phyloP scores from a whole-genome alignment of 768 basidiomycete species.

The Mycena capillaripes region DNA sequence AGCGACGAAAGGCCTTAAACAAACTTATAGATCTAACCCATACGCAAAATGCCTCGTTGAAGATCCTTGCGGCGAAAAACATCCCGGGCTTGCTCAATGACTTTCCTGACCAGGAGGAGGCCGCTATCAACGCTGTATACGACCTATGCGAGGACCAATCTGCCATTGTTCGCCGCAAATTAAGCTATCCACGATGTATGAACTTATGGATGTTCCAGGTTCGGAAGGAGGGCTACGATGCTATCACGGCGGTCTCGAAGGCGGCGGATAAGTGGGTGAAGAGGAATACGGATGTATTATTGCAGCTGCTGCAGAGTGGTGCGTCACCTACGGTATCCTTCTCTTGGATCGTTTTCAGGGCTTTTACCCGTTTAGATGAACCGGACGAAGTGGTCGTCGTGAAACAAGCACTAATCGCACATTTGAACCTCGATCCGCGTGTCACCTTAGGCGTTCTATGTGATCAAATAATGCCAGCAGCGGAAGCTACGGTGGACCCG shows the following conservation, averaged over 20 bases:
- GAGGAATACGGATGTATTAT: conserved; percentile 80
- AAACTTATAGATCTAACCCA: conserved; percentile 69
- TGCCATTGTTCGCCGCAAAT: conserved; percentile 54
- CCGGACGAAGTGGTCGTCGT: conserved; percentile 74
- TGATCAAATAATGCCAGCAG: conserved; percentile 71
- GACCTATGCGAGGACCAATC: conserved; percentile 83
- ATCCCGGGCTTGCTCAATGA: conserved; percentile 73
- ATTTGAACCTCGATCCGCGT: conserved; percentile 73
- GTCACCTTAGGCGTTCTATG: conserved; percentile 76
- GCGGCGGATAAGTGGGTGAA: conserved; percentile 72
- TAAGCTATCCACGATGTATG: background rate
- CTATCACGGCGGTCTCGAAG: conserved; percentile 63
- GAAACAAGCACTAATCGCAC: conserved; percentile 69
- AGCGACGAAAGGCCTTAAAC: conserved; percentile 68
- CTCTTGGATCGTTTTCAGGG: background rate
- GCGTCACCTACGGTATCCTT: conserved; percentile 43
- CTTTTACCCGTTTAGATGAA: conserved; percentile 62
- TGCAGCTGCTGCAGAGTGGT: conserved; percentile 85
- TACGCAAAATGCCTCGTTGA: conserved; percentile 60
- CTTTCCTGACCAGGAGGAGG: conserved; percentile 81
- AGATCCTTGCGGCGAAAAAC: conserved; percentile 69
- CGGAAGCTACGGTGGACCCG: conserved; percentile 63
- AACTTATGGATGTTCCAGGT: conserved; percentile 57
- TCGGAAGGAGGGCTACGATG: conserved; percentile 76
- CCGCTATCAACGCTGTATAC: conserved; percentile 83